Base-by-base conservation (phyloP, 2,329 filamentous ascomycete genomes). In the Ramichloridium luteum region DNA sequence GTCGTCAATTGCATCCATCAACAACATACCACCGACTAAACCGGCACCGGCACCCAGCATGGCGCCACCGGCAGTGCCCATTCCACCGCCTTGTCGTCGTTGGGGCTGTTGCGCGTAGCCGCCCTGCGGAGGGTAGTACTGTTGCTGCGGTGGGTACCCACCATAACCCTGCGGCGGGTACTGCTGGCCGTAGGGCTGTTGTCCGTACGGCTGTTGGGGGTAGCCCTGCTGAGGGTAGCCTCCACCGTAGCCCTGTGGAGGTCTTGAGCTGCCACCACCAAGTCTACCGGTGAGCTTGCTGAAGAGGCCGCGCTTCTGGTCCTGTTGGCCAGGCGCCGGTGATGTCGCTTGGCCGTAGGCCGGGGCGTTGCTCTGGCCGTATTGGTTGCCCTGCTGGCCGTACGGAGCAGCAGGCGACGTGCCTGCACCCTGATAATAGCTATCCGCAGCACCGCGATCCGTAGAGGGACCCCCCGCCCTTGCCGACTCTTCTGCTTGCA, bases 401-500 rank as follows among this genome's bases (percentile, higher is more conserved):
- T 65, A 50, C 23, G 48, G 36, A 11, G 23, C 13, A 13, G 30
- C 29, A 4, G 30, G 26, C 16, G 34, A 28, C 23, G 35, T 29
- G 27, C 35, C 37, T 15, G 46, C 43, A 25, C 42, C 46, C n/a
- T 23, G 20, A 50, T 73, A 72, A 44, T 67, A 72, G 25, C 55
- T 51, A 29, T 63, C 54, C n/a, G 61, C 49, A 2, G 61, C 56
- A 16, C 65, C 65, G 47, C 49, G 47, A 41, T 45, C 51, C 11
- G 67, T 23, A 32, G 16, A 8, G 22, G 14, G 2, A 29, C 34
- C 33, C 12, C 31, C 16, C 9, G 28, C 40, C 27, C 73, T 70
- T 4, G 74, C 72, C 41, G 93, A 70, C 56, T 93, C 85, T 56
- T 93, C 81, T 27, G 80, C 80, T 55, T 93, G 86, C 25, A 93